phyloP scores from a whole-genome alignment of 495 filamentous ascomycete species.

The Xylaria intraflava region DNA sequence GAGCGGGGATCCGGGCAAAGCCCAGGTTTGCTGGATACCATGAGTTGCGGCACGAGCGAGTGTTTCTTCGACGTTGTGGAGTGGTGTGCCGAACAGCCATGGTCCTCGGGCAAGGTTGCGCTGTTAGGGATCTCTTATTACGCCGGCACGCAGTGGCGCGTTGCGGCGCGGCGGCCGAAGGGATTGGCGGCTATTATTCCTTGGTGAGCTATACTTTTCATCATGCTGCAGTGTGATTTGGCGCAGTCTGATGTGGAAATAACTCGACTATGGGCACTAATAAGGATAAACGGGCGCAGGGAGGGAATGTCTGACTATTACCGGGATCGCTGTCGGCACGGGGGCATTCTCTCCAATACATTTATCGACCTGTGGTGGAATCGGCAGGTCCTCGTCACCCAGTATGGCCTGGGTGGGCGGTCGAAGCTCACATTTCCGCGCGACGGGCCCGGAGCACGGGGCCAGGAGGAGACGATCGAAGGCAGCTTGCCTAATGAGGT shows the following conservation, averaged over 20 bases:
- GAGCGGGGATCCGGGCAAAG: slow-evolving; percentile 55
- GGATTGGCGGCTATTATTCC: slow-evolving; percentile 55
- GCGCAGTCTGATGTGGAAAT: background rate
- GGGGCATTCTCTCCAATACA: slow-evolving; percentile 56
- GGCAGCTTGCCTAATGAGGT: slow-evolving; percentile 49
- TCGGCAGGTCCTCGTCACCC: slow-evolving; percentile 55
- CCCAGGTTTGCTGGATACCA: slow-evolving; percentile 52
- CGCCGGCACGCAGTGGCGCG: slow-evolving; percentile 57
- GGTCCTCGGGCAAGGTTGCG: slow-evolving; percentile 57
- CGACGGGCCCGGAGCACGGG: slow-evolving; percentile 34
- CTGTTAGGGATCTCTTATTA: slow-evolving; percentile 58
- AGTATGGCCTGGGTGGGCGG: slow-evolving; percentile 47
- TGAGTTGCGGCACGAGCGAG: slow-evolving; percentile 52
- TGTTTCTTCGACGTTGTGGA: slow-evolving; percentile 58
- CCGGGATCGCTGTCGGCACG: slow-evolving; percentile 56
- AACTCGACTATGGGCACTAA: background rate
- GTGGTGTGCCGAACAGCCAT: slow-evolving; percentile 55
- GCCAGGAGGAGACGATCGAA: slow-evolving; percentile 49
- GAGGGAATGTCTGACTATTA: slow-evolving; percentile 67
- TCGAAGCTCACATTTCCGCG: slow-evolving; percentile 25
- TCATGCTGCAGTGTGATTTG: background rate
- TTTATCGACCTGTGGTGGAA: slow-evolving; percentile 65
- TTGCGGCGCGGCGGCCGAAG: slow-evolving; percentile 53
- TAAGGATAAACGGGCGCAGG: background rate
- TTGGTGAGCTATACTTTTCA: slow-evolving; percentile 31